These are phyloP conservation scores for Clonostachys solani DNA, from an alignment of 2,329 filamentous ascomycete species.

Conservation along the genomic window DNA sequence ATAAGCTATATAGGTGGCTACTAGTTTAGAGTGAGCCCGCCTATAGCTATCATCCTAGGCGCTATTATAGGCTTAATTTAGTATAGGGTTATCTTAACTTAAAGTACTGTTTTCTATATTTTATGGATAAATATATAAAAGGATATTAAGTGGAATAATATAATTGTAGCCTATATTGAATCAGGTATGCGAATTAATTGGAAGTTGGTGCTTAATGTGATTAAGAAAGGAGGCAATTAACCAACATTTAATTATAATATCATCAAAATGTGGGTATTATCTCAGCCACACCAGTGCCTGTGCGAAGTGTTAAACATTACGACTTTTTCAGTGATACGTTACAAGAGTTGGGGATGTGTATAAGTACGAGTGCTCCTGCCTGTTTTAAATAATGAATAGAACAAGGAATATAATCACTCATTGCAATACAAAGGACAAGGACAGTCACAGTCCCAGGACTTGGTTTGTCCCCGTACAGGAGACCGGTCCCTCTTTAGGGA, in stretches of 20 bases:
- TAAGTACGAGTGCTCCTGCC: background rate
- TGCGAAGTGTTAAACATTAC: too few species aligned
- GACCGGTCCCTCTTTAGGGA: too few species aligned
- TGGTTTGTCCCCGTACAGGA: too few species aligned
- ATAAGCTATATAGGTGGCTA: conserved; percentile 1
- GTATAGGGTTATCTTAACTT: background rate
- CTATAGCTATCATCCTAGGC: background rate
- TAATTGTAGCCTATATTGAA: too few species aligned
- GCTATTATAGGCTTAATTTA: background rate
- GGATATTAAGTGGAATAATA: background rate
- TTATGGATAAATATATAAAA: conserved; percentile 1
- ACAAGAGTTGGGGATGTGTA: background rate
- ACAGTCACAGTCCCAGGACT: too few species aligned
- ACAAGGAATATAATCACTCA: too few species aligned
- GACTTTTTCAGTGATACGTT: background rate
- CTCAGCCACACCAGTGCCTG: too few species aligned
- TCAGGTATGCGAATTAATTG: background rate
- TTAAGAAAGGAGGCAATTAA: background rate
- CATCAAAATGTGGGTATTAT: too few species aligned
- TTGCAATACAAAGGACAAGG: too few species aligned
- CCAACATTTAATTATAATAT: conserved; percentile 1
- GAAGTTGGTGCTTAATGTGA: conserved; percentile 1
- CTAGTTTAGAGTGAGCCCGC: too few species aligned
- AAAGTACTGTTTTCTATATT: background rate
- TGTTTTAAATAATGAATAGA: too few species aligned